Conservation (phyloP, 352 stramenopile species). For the Globisporangium middletonii region DNA sequence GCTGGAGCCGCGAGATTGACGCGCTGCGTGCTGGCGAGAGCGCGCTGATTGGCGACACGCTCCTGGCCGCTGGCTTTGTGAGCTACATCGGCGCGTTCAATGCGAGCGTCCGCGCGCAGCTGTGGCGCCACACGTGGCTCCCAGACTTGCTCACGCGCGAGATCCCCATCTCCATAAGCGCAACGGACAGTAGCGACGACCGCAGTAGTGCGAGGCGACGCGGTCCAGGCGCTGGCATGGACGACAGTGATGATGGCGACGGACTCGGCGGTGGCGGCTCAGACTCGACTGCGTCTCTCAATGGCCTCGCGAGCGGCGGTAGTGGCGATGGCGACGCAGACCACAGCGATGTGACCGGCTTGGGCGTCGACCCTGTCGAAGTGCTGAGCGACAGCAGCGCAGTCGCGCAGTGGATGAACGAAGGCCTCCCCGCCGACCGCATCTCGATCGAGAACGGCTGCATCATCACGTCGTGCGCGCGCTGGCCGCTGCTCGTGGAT, state of each 20-base stretch:
- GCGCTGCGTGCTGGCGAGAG: slow-evolving; percentile 59
- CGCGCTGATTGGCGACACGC: slow-evolving; percentile 82
- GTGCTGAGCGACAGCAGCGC: slow-evolving; percentile 82
- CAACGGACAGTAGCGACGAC: background rate
- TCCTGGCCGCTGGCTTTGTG: slow-evolving; percentile 87
- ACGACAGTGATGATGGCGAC: background rate
- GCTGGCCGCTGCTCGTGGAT: slow-evolving; percentile 89
- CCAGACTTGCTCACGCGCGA: slow-evolving; percentile 80
- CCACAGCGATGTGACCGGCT: background rate
- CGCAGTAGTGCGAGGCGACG: background rate
- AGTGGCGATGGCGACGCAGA: background rate
- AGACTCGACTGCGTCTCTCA: slow-evolving; percentile 4
- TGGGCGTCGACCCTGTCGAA: slow-evolving; percentile 70
- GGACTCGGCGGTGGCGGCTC: background rate
- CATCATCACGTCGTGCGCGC: slow-evolving; percentile 84
- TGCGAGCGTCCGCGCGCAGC: slow-evolving; percentile 61
- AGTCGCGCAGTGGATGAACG: slow-evolving; percentile 90
- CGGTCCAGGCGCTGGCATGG: background rate
- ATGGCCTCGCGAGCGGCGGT: background rate
- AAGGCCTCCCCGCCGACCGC: slow-evolving; percentile 84
- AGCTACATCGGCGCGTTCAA: slow-evolving; percentile 92
- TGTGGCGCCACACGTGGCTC: slow-evolving; percentile 87
- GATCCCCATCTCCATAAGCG: slow-evolving; percentile 67
- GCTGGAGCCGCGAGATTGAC: slow-evolving; percentile 88
- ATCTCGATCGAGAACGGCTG: slow-evolving; percentile 92